Conservation (phyloP, 164 flowering plant genomes). For the Hamamelis virginiana region DNA sequence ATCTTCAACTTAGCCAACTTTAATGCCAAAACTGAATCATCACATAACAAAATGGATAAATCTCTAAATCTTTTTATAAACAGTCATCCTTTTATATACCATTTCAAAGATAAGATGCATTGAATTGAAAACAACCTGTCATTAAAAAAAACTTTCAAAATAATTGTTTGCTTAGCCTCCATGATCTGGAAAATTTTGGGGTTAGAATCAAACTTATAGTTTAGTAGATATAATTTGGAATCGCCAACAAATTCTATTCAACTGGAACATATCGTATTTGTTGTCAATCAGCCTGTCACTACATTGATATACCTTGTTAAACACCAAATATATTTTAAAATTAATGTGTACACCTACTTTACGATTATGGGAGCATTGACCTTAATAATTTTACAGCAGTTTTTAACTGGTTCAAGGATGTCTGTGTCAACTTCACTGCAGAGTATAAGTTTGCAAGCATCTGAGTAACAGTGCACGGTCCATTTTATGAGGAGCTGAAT, state of each 20-base stretch:
- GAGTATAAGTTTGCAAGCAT: conserved; percentile 65
- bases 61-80: too few relatives aligned
- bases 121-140: too few relatives aligned
- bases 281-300: background rate
- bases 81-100: too few relatives aligned
- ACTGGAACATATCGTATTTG: background rate
- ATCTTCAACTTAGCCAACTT: too few relatives aligned
- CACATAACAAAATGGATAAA: too few relatives aligned
- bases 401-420: conserved; percentile 58
- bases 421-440: conserved; percentile 67
- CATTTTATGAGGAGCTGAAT: conserved; percentile 73
- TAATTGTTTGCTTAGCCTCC: too few relatives aligned
- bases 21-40: too few relatives aligned
- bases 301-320: background rate
- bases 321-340: background rate
- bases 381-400: conserved; percentile 52
- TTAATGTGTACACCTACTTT: conserved; percentile 40
- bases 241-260: background rate
- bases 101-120: too few relatives aligned
- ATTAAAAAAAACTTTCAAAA: too few relatives aligned
- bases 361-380: conserved; percentile 63
- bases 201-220: background rate
- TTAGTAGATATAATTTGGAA: background rate
- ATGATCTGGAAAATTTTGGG: conserved; percentile 36
- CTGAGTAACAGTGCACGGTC: conserved; percentile 69